Percentiles rank a stretch among this genome's conserved stretches.
phyloP scores from a whole-genome alignment of 805 yeast genomes.

The Cyberlindnera saturnus region DNA sequence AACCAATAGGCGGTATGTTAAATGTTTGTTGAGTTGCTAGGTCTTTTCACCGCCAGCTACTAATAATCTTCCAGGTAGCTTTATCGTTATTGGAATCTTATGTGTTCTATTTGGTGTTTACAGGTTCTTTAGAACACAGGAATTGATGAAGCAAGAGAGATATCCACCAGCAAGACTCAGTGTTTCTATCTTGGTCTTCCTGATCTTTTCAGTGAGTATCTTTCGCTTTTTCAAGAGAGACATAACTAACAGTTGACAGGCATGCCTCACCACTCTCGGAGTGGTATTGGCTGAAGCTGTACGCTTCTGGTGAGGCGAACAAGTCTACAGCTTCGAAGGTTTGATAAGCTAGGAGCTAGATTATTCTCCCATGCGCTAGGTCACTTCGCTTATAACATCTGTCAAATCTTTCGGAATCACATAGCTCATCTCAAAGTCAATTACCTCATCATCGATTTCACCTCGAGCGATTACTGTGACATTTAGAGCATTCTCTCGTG shows the following conservation, averaged over 20 bases:
- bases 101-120: conserved; percentile 41
- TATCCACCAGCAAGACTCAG: not conserved
- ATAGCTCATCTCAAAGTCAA: no score
- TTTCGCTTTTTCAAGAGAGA: not conserved
- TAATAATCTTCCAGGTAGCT: conserved; percentile 16
- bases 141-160: conserved; percentile 33
- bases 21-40: no score
- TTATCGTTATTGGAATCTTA: conserved; percentile 41
- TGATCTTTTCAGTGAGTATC: not conserved
- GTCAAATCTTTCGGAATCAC: no score
- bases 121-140: conserved; percentile 49
- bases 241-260: not conserved
- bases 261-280: not conserved
- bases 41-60: no score
- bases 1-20: conserved; percentile 32
- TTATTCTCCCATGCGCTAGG: no score
- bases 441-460: no score
- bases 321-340: not conserved
- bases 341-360: no score
- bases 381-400: no score
- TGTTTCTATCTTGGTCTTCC: not conserved
- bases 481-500: no score
- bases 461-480: no score
- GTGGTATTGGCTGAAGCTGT: not conserved
- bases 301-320: not conserved